Conservation (phyloP, 2,329 filamentous ascomycete genomes). For the Cytospora mali region DNA sequence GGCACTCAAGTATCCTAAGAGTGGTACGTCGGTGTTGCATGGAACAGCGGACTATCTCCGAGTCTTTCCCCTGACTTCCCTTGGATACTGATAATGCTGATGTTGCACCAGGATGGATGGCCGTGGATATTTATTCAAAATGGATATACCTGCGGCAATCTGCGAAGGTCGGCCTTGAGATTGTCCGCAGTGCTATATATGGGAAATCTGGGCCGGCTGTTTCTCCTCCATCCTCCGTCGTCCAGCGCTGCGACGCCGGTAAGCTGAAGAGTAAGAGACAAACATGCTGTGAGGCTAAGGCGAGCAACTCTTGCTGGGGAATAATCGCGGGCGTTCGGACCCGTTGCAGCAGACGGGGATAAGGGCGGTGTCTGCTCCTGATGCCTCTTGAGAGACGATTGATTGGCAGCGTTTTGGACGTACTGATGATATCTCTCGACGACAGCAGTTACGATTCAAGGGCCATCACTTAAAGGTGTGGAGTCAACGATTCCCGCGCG, state of each 20-base stretch:
- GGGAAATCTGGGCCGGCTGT: too few species aligned
- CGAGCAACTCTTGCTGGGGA: constrained; percentile 59
- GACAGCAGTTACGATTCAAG: too few species aligned
- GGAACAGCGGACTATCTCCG: not conserved
- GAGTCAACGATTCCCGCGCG: not conserved
- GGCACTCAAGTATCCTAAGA: not conserved
- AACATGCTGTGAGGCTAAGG: constrained; percentile 44
- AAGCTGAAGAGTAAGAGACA: constrained; percentile 48
- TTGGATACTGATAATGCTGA: not conserved
- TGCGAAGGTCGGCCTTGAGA: too few species aligned
- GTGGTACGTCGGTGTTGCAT: not conserved
- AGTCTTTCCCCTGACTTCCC: not conserved
- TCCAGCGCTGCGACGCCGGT: constrained; percentile 58
- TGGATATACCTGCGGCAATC: too few species aligned
- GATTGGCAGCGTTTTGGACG: constrained; percentile 36
- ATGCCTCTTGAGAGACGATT: constrained; percentile 49
- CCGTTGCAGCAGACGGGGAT: constrained; percentile 33
- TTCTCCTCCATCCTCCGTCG: constrained; percentile 51
- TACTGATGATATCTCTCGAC: too few species aligned
- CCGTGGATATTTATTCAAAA: too few species aligned
- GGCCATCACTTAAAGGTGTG: not conserved
- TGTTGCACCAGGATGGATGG: not conserved
- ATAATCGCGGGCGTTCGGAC: constrained; percentile 41
- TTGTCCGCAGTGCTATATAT: too few species aligned
- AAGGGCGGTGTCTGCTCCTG: constrained; percentile 48